A percentile compares a stretch with the other conserved stretches of the same genome.
Conservation (phyloP, 371 early-diverging fungal genomes). For the Capillidium heterosporum region DNA sequence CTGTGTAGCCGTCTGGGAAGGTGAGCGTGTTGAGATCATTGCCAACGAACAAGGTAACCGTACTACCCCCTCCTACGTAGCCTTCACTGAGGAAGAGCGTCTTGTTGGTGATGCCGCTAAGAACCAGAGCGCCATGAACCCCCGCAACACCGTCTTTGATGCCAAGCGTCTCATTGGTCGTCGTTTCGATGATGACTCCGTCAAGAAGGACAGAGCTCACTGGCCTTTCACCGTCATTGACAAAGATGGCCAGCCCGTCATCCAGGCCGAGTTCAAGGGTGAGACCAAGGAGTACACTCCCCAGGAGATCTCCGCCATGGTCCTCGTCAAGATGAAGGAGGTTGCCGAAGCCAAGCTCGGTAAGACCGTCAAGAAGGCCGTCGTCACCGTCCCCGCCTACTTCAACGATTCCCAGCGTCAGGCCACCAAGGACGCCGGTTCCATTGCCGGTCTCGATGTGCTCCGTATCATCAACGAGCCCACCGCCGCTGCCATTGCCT, state of each 20-base stretch:
- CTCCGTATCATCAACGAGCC: conserved; percentile 98
- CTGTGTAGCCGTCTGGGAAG: conserved; percentile 50
- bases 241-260: conserved; percentile 45
- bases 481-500: conserved; percentile 94
- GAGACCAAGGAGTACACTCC: conserved; percentile 71
- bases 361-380: conserved; percentile 65
- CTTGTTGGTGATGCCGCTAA: conserved; percentile 80
- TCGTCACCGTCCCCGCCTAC: conserved; percentile 90
- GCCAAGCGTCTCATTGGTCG: conserved; percentile 95
- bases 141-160: conserved; percentile 80
- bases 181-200: conserved; percentile 71
- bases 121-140: conserved; percentile 69
- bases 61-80: conserved; percentile 84
- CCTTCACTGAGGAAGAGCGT: conserved; percentile 68
- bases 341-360: conserved; percentile 77
- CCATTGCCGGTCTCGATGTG: conserved; percentile 91
- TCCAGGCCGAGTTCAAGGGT: conserved; percentile 62
- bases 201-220: conserved; percentile 80
- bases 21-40: conserved; percentile 59
- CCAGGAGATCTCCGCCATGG: conserved; percentile 83
- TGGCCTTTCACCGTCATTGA: conserved; percentile 69
- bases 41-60: conserved; percentile 86
- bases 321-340: conserved; percentile 82
- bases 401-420: conserved; percentile 95
- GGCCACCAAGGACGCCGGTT: conserved; percentile 97